Percentiles rank a stretch among this genome's conserved stretches.
Evolutionary conservation across 176 grass and related monocot species (phyloP).

Genomic region (Phragmites australis): DNA sequence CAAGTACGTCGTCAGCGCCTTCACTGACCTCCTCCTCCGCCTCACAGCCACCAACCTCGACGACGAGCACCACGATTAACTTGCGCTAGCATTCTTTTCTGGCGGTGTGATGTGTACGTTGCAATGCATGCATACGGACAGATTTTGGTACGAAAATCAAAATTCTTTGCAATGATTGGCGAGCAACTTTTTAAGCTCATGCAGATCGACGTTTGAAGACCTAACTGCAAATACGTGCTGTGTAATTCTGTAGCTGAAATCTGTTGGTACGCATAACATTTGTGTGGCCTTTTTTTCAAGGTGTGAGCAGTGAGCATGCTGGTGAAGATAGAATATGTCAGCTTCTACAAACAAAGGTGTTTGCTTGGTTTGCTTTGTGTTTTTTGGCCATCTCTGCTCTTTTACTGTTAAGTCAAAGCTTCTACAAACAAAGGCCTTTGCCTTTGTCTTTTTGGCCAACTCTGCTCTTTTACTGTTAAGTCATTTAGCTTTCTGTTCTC

Average conservation of each 20-base stretch:
- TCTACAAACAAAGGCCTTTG: no score
- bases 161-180: not conserved
- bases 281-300: not conserved
- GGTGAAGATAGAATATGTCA: slow-evolving; percentile 31
- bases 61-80: not conserved
- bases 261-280: slow-evolving; percentile 12
- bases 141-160: slow-evolving; percentile 9
- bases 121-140: slow-evolving; percentile 3
- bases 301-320: slow-evolving; percentile 42
- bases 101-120: not conserved
- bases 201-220: not conserved
- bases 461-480: slow-evolving; percentile 3
- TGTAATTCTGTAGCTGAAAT: not conserved
- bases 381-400: slow-evolving; percentile 33
- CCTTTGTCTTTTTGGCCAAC: slow-evolving; percentile 43
- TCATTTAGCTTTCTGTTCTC: slow-evolving; percentile 29
- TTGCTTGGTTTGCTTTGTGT: slow-evolving; percentile 36
- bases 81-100: not conserved
- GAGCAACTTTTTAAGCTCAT: not conserved
- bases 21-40: slow-evolving; percentile 87
- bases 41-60: slow-evolving; percentile 39
- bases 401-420: slow-evolving; percentile 13
- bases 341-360: slow-evolving; percentile 30
- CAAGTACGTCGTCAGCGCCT: slow-evolving; percentile 90
- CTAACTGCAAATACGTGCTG: slow-evolving; percentile 22